Conservation (phyloP, 768 basidiomycete species). For the Tubosaeta brunneosetosa region DNA sequence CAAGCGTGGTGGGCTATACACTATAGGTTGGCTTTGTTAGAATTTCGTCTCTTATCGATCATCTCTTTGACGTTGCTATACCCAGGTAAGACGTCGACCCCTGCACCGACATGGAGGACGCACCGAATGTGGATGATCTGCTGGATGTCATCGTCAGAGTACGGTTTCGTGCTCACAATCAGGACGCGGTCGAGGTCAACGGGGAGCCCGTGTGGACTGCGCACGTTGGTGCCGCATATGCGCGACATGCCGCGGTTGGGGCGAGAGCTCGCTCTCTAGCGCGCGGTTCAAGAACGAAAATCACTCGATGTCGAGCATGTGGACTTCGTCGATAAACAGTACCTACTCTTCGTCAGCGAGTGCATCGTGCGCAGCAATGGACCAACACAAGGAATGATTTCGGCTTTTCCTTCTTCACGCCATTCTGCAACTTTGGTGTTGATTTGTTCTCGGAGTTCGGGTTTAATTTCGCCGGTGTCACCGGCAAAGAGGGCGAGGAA, state of each 20-base stretch:
- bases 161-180: constrained; percentile 91
- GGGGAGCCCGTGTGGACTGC: constrained; percentile 91
- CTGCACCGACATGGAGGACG: neutral
- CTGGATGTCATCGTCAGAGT: constrained; percentile 75
- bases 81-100: too few relatives aligned
- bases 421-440: constrained; percentile 96
- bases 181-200: constrained; percentile 92
- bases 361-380: neutral
- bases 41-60: too few relatives aligned
- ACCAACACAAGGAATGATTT: constrained; percentile 91
- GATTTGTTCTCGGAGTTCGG: constrained; percentile 93
- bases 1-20: too few relatives aligned
- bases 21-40: too few relatives aligned
- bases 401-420: constrained; percentile 98
- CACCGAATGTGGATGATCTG: constrained; percentile 93
- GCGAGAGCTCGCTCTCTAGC: constrained; percentile 88
- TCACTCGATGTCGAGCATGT: constrained; percentile 99
- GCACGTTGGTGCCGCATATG: constrained; percentile 93
- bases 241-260: constrained; percentile 90
- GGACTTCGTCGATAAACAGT: constrained; percentile 98
- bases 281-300: constrained; percentile 98
- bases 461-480: constrained; percentile 98
- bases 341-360: constrained; percentile 46
- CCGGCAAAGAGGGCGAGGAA: constrained; percentile 94
- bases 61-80: too few relatives aligned